Conservation (phyloP, 352 stramenopile species). For the Phytophthora niederhauseri region DNA sequence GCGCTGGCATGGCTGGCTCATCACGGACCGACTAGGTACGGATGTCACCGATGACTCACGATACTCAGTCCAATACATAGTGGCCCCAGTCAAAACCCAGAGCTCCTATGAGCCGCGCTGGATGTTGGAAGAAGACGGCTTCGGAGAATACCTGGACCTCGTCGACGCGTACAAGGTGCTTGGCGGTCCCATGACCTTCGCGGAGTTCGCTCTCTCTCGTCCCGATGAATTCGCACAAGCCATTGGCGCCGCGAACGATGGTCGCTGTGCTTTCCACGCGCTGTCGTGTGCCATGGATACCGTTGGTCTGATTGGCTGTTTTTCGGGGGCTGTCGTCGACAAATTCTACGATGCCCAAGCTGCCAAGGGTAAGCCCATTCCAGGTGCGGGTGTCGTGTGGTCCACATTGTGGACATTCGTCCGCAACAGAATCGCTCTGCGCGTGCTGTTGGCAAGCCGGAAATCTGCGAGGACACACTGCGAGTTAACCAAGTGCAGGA, state of each 20-base stretch:
- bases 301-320: background rate
- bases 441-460: background rate
- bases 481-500: background rate
- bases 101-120: slow-evolving; percentile 2
- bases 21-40: background rate
- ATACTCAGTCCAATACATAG: background rate
- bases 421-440: background rate
- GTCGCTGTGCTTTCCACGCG: slow-evolving; percentile 6
- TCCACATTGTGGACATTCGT: slow-evolving; percentile 8
- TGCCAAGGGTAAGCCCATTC: background rate
- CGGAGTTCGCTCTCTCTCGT: background rate
- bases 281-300: background rate
- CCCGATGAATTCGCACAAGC: background rate
- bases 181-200: slow-evolving; percentile 1
- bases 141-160: slow-evolving; percentile 3
- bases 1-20: background rate
- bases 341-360: background rate
- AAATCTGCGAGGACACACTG: slow-evolving; percentile 6
- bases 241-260: background rate
- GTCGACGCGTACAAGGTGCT: slow-evolving; percentile 1
- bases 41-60: background rate
- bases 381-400: slow-evolving; percentile 1
- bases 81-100: background rate
- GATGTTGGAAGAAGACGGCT: background rate
- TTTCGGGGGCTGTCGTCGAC: background rate